These are phyloP conservation scores for Fusarium staphyleae DNA, from an alignment of 2,329 filamentous ascomycete genomes.

Conservation along the genomic window DNA sequence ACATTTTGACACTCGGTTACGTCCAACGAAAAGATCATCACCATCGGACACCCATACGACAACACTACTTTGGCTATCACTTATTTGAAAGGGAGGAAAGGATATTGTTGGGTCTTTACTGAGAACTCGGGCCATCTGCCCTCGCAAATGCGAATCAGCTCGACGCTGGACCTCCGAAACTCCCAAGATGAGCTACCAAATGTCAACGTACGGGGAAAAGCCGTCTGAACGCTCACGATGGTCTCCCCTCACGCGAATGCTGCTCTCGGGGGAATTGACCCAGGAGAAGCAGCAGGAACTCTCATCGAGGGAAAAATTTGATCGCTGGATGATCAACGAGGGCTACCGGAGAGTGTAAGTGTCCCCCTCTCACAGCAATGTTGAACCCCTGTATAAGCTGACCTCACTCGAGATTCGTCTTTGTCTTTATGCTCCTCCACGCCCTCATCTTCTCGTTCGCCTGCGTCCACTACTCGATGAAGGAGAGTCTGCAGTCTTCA, in stretches of 20 bases:
- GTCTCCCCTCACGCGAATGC: slow-evolving; percentile 82
- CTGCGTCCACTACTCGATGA: slow-evolving; percentile 80
- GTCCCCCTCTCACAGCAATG: not conserved
- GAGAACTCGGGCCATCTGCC: not conserved
- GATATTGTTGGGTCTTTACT: not conserved
- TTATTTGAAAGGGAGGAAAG: not conserved
- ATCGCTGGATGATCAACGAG: slow-evolving; percentile 90
- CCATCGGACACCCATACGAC: slow-evolving; percentile 3
- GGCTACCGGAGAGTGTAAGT: slow-evolving; percentile 81
- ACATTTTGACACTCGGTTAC: not conserved
- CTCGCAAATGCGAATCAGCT: slow-evolving; percentile 1
- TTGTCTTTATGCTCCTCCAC: slow-evolving; percentile 76
- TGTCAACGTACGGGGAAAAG: slow-evolving; percentile 42
- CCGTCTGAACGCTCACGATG: slow-evolving; percentile 78
- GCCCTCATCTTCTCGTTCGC: slow-evolving; percentile 80
- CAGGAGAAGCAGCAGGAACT: slow-evolving; percentile 74
- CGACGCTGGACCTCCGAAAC: slow-evolving; percentile 1
- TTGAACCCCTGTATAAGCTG: not conserved
- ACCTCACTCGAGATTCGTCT: slow-evolving; percentile 64
- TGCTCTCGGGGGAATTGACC: slow-evolving; percentile 83
- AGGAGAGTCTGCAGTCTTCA: slow-evolving; percentile 73
- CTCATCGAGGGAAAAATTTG: slow-evolving; percentile 74
- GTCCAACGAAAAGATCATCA: not conserved
- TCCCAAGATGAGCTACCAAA: slow-evolving; percentile 40
- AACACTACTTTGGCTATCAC: not conserved